Evolutionary conservation across 169 alveolate genomes (phyloP).

Genomic region (Theileria annulata): DNA sequence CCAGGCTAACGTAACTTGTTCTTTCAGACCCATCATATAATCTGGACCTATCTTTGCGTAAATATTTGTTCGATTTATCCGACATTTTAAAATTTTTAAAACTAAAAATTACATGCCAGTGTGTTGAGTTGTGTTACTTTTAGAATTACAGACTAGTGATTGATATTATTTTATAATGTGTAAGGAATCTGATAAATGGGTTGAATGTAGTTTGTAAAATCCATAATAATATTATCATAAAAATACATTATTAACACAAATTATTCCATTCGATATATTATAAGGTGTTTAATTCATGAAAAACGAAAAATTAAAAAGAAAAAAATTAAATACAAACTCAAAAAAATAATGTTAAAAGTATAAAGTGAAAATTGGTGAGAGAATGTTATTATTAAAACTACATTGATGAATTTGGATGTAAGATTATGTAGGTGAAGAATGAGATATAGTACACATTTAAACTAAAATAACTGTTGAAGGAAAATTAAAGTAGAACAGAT

Average conservation of each 20-base stretch:
- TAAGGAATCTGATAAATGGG: background rate
- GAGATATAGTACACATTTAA: constrained; percentile 14
- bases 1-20: constrained; percentile 19
- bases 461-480: background rate
- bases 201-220: background rate
- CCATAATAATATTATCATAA: background rate
- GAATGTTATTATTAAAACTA: background rate
- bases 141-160: background rate
- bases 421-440: background rate
- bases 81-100: background rate
- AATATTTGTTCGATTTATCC: background rate
- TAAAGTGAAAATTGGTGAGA: background rate
- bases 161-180: background rate
- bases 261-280: background rate
- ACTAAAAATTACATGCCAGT: background rate
- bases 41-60: background rate
- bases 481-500: background rate
- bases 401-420: background rate
- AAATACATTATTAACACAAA: background rate
- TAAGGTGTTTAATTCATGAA: background rate
- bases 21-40: background rate
- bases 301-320: background rate
- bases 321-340: background rate
- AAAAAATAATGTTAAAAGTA: background rate
- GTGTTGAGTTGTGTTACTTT: background rate